Conservation (phyloP, 352 stramenopile genomes). For the Globisporangium apiculatum region DNA sequence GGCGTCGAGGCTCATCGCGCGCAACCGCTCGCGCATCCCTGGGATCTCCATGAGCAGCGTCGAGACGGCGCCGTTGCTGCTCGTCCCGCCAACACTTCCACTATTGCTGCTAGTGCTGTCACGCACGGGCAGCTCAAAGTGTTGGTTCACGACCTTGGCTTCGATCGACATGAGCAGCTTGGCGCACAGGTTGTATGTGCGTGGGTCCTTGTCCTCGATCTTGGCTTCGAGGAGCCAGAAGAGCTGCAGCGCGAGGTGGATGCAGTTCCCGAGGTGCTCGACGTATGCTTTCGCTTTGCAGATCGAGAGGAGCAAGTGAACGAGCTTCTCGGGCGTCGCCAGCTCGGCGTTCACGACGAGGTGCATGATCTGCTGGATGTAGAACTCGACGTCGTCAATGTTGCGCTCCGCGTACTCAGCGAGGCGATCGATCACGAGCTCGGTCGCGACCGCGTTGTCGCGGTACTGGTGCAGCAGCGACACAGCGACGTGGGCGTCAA, state of each 20-base stretch:
- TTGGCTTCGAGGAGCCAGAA: conserved; percentile 78
- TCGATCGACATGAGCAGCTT: conserved; percentile 82
- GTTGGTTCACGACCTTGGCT: conserved; percentile 75
- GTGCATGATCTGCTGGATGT: conserved; percentile 77
- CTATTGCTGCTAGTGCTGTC: conserved; percentile 4
- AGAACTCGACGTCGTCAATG: conserved; percentile 79
- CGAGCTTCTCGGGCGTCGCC: conserved; percentile 53
- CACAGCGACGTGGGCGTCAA: conserved; percentile 65
- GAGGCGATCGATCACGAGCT: conserved; percentile 60
- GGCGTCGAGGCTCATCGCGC: conserved; percentile 19
- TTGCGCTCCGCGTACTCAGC: conserved; percentile 54
- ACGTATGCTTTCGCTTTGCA: conserved; percentile 72
- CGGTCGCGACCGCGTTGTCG: conserved; percentile 51
- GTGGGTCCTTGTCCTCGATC: conserved; percentile 61
- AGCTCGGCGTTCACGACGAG: conserved; percentile 60
- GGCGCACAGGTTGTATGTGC: conserved; percentile 69
- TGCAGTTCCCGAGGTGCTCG: conserved; percentile 73
- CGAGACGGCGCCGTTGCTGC: conserved; percentile 23
- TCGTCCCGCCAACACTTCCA: neutral
- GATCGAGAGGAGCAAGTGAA: conserved; percentile 69
- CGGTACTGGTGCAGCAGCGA: conserved; percentile 65
- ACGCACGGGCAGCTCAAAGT: conserved; percentile 42
- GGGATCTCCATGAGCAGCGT: conserved; percentile 48
- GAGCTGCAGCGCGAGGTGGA: conserved; percentile 63
- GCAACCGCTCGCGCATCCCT: conserved; percentile 40